Evolutionary conservation across 352 stramenopile species (phyloP), one percentile per base, ranked within the genome.

Genomic region (Globisporangium camurandrum): DNA sequence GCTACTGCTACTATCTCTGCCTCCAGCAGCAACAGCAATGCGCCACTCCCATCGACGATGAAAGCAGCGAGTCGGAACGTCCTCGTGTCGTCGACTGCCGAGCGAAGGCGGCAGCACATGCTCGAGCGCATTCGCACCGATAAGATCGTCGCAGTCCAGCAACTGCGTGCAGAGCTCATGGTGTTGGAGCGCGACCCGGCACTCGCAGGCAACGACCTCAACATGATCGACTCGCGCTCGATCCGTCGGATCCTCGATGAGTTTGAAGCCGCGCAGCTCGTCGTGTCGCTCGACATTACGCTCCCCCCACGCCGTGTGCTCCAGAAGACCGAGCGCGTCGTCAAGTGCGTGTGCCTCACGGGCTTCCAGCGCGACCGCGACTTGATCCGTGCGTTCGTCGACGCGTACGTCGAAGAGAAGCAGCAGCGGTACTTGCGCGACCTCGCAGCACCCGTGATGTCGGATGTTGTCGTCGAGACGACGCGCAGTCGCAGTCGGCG

Each of bases 71-170:
- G 62, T 19, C 62, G 66, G 22, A 71, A 74, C 2, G 58, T 81
- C 37, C 61, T 87, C 16, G 57, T 83, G 16, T 61, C 63, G 22
- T 84, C 73, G 14, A 87, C 78, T 2, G 64, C 61, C 23, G 73
- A 85, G 23, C 67, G 70, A 26, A 57, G 78, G 31, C 60, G 62
- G 26, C 60, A 72, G 22, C 85, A 76, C 43, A 76, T 90, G 42
- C 22, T 88, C 19, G 64, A 83, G 41, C 69, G 72, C 2, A 64
- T 87, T 14, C 61, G 60, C 24, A 66, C 57, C 28, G 67, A 86
- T 24, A 86, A 84, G 38, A 77, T 90, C 49, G 61, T 88, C 2
- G 84, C 79, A 0, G 57, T 90, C 30, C 74, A 90, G 50, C 73
- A 83, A 33, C 67, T 90, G 11, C 70, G 76, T 19, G 66, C 64